A percentile compares a stretch with the other conserved stretches of the same genome.
phyloP scores from a whole-genome alignment of 495 filamentous ascomycete species.

The Umbilicaria muhlenbergii region DNA sequence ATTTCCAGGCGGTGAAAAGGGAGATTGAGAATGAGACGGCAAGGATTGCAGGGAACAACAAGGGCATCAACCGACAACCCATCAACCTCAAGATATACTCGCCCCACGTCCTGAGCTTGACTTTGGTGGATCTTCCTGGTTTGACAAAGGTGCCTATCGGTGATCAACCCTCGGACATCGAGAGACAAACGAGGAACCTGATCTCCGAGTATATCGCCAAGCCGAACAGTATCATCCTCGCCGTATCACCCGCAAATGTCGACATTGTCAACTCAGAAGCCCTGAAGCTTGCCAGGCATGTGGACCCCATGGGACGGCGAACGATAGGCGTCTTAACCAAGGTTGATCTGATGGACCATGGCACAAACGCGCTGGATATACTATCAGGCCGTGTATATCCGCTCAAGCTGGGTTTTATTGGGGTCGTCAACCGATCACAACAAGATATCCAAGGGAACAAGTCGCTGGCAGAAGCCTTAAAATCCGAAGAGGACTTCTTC shows the following conservation, averaged over 20 bases:
- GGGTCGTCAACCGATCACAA: slow-evolving; percentile 94
- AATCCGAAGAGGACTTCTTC: slow-evolving; percentile 89
- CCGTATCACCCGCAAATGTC: slow-evolving; percentile 94
- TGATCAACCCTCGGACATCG: slow-evolving; percentile 94
- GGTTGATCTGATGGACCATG: slow-evolving; percentile 97
- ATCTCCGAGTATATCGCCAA: slow-evolving; percentile 99
- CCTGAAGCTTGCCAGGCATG: slow-evolving; percentile 89
- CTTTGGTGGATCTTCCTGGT: slow-evolving; percentile 88
- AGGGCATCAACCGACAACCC: slow-evolving; percentile 92
- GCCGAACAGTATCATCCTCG: slow-evolving; percentile 94
- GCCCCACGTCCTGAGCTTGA: slow-evolving; percentile 90
- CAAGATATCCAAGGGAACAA: slow-evolving; percentile 97
- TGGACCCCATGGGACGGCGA: slow-evolving; percentile 84
- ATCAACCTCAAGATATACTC: slow-evolving; percentile 99
- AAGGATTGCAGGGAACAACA: slow-evolving; percentile 91
- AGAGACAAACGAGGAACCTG: slow-evolving; percentile 93
- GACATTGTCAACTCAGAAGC: slow-evolving; percentile 98
- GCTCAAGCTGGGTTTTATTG: slow-evolving; percentile 93
- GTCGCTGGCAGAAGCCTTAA: slow-evolving; percentile 73
- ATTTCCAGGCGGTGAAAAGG: slow-evolving; percentile 83
- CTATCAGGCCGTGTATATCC: slow-evolving; percentile 93
- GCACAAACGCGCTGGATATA: slow-evolving; percentile 95
- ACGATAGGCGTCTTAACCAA: slow-evolving; percentile 98
- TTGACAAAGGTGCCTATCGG: slow-evolving; percentile 98
- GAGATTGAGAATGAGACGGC: slow-evolving; percentile 97